A percentile compares a stretch with the other conserved stretches of the same genome.
phyloP scores from a whole-genome alignment of 1,284 basidiomycete genomes.

The Moesziomyces sp. region DNA sequence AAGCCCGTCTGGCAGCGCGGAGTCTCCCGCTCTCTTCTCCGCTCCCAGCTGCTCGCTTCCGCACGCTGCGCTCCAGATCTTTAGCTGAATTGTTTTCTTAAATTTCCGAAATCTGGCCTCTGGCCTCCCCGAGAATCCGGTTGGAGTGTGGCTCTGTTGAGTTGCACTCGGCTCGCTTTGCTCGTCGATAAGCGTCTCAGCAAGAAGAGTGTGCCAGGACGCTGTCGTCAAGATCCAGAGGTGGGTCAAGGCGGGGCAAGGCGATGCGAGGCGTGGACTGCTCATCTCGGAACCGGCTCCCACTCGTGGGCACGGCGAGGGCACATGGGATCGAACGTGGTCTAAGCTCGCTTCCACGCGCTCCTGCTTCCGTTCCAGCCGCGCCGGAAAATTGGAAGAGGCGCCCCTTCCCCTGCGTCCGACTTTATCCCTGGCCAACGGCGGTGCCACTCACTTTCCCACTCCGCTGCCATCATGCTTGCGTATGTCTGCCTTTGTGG shows the following conservation, averaged over 20 bases:
- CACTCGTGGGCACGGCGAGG: neutral
- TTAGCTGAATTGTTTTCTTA: too few relatives aligned
- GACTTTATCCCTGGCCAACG: constrained; percentile 14
- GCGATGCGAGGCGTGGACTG: too few relatives aligned
- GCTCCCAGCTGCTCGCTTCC: neutral
- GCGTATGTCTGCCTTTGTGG: constrained; percentile 4
- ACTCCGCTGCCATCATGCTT: constrained; percentile 4
- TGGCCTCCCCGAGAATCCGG: neutral
- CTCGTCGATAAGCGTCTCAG: too few relatives aligned
- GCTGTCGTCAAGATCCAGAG: too few relatives aligned
- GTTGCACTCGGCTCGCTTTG: too few relatives aligned
- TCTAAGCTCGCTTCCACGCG: neutral
- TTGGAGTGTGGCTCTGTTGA: neutral
- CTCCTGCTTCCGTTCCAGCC: neutral
- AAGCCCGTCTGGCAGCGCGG: neutral
- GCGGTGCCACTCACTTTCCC: neutral
- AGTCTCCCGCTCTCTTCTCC: neutral
- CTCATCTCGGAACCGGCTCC: neutral
- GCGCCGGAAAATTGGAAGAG: constrained; percentile 9
- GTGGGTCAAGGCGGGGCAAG: too few relatives aligned
- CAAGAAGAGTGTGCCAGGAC: too few relatives aligned
- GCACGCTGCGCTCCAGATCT: too few relatives aligned
- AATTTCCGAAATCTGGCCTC: too few relatives aligned
- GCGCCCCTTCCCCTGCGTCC: constrained; percentile 8
- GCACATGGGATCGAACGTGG: neutral